Evolutionary conservation across 2,329 filamentous ascomycete genomes (phyloP).

Genomic region (Monilinia fructigena): DNA sequence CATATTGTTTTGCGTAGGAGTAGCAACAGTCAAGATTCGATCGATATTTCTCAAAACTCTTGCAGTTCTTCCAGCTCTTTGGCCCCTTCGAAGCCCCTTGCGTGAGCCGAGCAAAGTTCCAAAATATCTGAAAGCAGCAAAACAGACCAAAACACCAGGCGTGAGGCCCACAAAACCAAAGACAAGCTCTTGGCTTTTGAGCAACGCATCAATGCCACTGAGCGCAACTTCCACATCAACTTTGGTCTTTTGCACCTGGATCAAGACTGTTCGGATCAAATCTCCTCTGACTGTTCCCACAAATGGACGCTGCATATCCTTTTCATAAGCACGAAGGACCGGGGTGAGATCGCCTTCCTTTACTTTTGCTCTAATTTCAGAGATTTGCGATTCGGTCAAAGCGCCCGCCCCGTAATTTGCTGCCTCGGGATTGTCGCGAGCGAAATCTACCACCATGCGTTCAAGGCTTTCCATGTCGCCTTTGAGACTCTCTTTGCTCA

Average conservation of each 20-base stretch:
- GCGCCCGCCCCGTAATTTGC: slow-evolving; percentile 48
- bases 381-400: slow-evolving; percentile 67
- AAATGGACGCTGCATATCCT: slow-evolving; percentile 79
- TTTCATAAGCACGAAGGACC: slow-evolving; percentile 86
- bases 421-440: slow-evolving; percentile 72
- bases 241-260: slow-evolving; percentile 98
- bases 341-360: slow-evolving; percentile 90
- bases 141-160: slow-evolving; percentile 83
- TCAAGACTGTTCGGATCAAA: slow-evolving; percentile 83
- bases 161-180: slow-evolving; percentile 97
- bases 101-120: slow-evolving; percentile 67
- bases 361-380: slow-evolving; percentile 74
- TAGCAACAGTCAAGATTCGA: slow-evolving; percentile 68
- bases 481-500: slow-evolving; percentile 88
- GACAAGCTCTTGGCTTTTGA: slow-evolving; percentile 94
- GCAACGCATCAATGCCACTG: slow-evolving; percentile 87
- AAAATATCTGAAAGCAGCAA: slow-evolving; percentile 72
- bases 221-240: slow-evolving; percentile 96
- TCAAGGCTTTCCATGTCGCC: slow-evolving; percentile 90
- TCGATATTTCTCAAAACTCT: slow-evolving; percentile 85
- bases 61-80: slow-evolving; percentile 67
- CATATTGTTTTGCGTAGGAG: slow-evolving; percentile 69
- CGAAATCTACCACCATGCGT: slow-evolving; percentile 97
- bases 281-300: slow-evolving; percentile 81
- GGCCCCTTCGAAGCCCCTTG: slow-evolving; percentile 63